Base-by-base conservation (phyloP, 2,329 filamentous ascomycete species). In the Sordariomycetes sp. region DNA sequence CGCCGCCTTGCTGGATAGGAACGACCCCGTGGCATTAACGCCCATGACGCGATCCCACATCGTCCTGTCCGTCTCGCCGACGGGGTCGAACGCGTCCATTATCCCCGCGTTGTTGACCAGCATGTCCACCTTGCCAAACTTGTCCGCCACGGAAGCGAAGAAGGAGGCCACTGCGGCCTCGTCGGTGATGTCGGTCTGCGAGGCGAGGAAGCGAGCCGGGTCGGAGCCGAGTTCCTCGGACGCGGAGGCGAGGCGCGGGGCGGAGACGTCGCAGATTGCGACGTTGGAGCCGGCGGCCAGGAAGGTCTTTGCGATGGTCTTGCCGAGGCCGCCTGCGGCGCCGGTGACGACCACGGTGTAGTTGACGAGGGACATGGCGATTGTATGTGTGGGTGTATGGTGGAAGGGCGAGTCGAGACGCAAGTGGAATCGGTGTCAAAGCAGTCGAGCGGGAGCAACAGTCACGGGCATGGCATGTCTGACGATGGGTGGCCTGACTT, bases 91-190 rank as follows among this genome's bases (percentile, higher is more conserved):
- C 32, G 67, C 69, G 63, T 84, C 81, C 69, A 80, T 77, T 58
- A 83, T 71, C 24, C 76, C 81, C 10, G 79, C 79, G 60, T 79
- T 80, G 67, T 82, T 82, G 63, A 83, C 66, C 5, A 84, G 68
- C n/a, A 82, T 69, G 65, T 85, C 80, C 2, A 69, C 60, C n/a
- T 60, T 60, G 52, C 62, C 61, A 45, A 67, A 66, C n/a, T 61
- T 61, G 7, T 57, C 55, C 6, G 64, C 55, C 12, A 62, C 54
- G 2, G 57, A 39, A 10, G 59, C 57, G 34, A 56, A 42, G 22
- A 56, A 56, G 20, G 55, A 28, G 25, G 34, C 10, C 2, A 48
- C 50, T 12, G 55, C 55, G n/a, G n/a, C 48, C 22, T 56, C 55
- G 55, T 56, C 55, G 48, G 55, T 56, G 48, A 56, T 56, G 48